Percentiles rank a stretch among this genome's conserved stretches.
These are phyloP conservation scores for Moesziomyces antarcticus DNA, from an alignment of 1,284 basidiomycete species.

Conservation along the genomic window DNA sequence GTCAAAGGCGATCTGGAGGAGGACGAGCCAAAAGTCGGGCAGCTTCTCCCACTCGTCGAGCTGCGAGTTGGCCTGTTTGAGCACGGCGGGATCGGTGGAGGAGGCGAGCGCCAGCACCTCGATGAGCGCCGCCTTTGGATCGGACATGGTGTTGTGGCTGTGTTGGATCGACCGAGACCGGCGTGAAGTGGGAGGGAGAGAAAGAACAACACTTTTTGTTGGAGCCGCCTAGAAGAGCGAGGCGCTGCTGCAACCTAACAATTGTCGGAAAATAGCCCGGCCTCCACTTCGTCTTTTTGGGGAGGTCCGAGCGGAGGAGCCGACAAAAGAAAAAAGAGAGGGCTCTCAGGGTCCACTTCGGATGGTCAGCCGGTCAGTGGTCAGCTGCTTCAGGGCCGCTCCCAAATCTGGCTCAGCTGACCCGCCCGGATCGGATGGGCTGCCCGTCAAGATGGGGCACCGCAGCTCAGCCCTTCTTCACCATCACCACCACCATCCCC, in stretches of 20 bases:
- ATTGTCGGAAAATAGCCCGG: neutral
- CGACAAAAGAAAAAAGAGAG: neutral
- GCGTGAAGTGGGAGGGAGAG: neutral
- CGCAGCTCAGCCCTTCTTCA: too few species aligned
- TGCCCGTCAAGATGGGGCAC: too few species aligned
- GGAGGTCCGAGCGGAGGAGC: too few species aligned
- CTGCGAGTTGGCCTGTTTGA: conserved; percentile 41
- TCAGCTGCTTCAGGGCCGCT: too few species aligned
- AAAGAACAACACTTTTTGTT: neutral
- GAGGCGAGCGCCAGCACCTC: conserved; percentile 47
- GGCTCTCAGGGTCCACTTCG: too few species aligned
- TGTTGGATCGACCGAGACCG: neutral
- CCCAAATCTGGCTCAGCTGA: too few species aligned
- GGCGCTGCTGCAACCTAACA: neutral
- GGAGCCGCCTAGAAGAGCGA: too few species aligned
- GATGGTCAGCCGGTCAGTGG: too few species aligned
- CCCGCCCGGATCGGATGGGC: too few species aligned
- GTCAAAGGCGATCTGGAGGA: conserved; percentile 61
- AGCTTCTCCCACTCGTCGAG: conserved; percentile 57
- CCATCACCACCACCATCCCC: too few species aligned
- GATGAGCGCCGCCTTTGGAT: conserved; percentile 31
- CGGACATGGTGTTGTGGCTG: conserved; percentile 14
- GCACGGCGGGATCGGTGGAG: conserved; percentile 28
- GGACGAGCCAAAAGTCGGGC: conserved; percentile 54
- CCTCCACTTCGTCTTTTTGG: neutral